Conservation (phyloP, 2,329 filamentous ascomycete genomes). For the Penicillium olsonii region DNA sequence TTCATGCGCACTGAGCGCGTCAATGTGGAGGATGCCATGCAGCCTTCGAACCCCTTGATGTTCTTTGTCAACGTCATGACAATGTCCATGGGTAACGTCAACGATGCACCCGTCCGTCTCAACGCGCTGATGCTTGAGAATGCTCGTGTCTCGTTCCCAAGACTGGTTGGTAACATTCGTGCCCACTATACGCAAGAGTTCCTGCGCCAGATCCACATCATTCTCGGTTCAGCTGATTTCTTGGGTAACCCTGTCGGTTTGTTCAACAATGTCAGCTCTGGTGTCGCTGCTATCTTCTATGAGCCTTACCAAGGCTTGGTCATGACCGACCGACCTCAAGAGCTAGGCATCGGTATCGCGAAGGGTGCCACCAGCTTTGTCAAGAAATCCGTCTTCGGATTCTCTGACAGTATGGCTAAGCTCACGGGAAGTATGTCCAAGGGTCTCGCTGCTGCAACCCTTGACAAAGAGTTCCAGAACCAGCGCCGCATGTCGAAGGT, state of each 20-base stretch:
- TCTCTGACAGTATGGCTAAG: slow-evolving; percentile 96
- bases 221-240: slow-evolving; percentile 95
- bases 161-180: slow-evolving; percentile 81
- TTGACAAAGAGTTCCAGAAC: slow-evolving; percentile 99
- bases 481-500: slow-evolving; percentile 89
- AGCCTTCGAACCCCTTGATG: slow-evolving; percentile 91
- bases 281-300: slow-evolving; percentile 97
- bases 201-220: slow-evolving; percentile 93
- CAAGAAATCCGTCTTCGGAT: slow-evolving; percentile 97
- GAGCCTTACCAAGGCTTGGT: slow-evolving; percentile 98
- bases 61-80: slow-evolving; percentile 98
- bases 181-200: slow-evolving; percentile 97
- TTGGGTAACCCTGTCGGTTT: slow-evolving; percentile 94
- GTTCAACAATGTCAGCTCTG: slow-evolving; percentile 97
- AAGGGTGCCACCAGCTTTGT: slow-evolving; percentile 96
- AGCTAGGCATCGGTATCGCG: slow-evolving; percentile 90
- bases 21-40: slow-evolving; percentile 92
- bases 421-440: slow-evolving; percentile 97
- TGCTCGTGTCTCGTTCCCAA: slow-evolving; percentile 81
- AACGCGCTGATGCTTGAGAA: slow-evolving; percentile 96
- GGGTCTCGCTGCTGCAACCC: slow-evolving; percentile 87
- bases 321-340: slow-evolving; percentile 91
- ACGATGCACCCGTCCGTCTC: slow-evolving; percentile 90
- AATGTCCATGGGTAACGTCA: slow-evolving; percentile 99
- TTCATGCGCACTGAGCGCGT: slow-evolving; percentile 96